Evolutionary conservation across 768 basidiomycete species (phyloP).

Genomic region (Psilocybe sp.): DNA sequence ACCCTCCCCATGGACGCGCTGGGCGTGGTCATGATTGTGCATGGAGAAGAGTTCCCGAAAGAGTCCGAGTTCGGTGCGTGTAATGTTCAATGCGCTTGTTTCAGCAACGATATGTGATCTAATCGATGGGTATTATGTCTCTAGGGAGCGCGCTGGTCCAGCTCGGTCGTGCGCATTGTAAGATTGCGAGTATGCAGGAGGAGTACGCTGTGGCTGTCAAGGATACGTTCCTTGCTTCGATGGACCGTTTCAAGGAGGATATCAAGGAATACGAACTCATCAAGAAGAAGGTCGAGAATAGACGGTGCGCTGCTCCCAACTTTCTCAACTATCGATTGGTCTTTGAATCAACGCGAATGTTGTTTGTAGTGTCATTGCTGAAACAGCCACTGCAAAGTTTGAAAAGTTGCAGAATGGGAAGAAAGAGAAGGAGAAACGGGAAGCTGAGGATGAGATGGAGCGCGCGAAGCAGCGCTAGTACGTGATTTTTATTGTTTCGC

Average conservation of each 20-base stretch:
- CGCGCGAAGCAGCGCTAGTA: constrained; percentile 75
- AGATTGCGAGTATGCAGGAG: constrained; percentile 82
- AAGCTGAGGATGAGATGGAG: constrained; percentile 81
- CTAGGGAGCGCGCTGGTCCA: constrained; percentile 71
- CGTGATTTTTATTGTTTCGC: constrained; percentile 8
- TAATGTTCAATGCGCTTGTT: not conserved
- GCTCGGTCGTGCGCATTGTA: constrained; percentile 82
- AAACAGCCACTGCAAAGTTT: constrained; percentile 68
- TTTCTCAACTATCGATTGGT: not conserved
- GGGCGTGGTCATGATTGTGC: constrained; percentile 83
- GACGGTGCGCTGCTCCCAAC: constrained; percentile 48
- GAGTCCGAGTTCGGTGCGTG: constrained; percentile 68
- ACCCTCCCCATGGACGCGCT: constrained; percentile 74
- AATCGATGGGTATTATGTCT: not conserved
- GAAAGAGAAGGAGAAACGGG: constrained; percentile 77
- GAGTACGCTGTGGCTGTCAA: constrained; percentile 69
- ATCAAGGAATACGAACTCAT: constrained; percentile 81
- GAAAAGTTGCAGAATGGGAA: constrained; percentile 69
- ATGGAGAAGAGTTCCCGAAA: constrained; percentile 79
- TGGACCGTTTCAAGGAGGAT: constrained; percentile 64
- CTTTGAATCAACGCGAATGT: constrained; percentile 1
- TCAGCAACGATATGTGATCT: not conserved
- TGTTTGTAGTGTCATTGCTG: constrained; percentile 61
- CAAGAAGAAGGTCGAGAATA: constrained; percentile 84
- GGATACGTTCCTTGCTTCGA: constrained; percentile 68